phyloP scores from a whole-genome alignment of 192 early-diverging fungal genomes.

The Phlyctochytrium planicorne region DNA sequence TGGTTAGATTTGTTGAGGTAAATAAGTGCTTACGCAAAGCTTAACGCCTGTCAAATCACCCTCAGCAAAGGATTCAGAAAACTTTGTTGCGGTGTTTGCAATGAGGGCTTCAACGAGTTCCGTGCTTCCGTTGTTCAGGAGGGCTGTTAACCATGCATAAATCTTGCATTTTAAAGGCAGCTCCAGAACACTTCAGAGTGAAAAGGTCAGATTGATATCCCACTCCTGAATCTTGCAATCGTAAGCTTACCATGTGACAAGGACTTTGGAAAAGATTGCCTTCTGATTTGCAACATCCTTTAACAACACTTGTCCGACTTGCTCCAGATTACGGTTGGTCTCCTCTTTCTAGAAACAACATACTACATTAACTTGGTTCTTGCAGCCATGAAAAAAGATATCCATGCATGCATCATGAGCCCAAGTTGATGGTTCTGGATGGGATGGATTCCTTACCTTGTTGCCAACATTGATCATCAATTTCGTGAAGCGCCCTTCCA shows the following conservation, averaged over 20 bases:
- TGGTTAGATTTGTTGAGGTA: conserved; percentile 3
- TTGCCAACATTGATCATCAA: background rate
- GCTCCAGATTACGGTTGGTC: background rate
- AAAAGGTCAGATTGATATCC: no score
- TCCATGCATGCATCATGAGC: background rate
- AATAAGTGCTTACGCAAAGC: background rate
- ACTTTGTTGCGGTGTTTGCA: conserved; percentile 45
- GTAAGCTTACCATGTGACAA: background rate
- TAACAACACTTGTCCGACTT: background rate
- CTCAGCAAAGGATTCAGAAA: conserved; percentile 55
- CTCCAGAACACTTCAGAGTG: conserved; percentile 58
- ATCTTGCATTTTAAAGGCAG: conserved; percentile 71
- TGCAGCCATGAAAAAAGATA: no score
- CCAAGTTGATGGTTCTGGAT: background rate
- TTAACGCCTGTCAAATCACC: conserved; percentile 52
- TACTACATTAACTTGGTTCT: no score
- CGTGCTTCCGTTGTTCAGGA: conserved; percentile 75
- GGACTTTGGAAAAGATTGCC: background rate
- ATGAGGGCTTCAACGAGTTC: conserved; percentile 69
- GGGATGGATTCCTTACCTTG: background rate
- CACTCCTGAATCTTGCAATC: no score
- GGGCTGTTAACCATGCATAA: conserved; percentile 79
- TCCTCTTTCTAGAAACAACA: no score
- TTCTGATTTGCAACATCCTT: background rate
- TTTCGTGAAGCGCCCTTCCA: conserved; percentile 1